A percentile compares a stretch with the other conserved stretches of the same genome.
These are phyloP conservation scores for Physaria fendleri DNA, from an alignment of 345 rosid species.

Conservation along the genomic window DNA sequence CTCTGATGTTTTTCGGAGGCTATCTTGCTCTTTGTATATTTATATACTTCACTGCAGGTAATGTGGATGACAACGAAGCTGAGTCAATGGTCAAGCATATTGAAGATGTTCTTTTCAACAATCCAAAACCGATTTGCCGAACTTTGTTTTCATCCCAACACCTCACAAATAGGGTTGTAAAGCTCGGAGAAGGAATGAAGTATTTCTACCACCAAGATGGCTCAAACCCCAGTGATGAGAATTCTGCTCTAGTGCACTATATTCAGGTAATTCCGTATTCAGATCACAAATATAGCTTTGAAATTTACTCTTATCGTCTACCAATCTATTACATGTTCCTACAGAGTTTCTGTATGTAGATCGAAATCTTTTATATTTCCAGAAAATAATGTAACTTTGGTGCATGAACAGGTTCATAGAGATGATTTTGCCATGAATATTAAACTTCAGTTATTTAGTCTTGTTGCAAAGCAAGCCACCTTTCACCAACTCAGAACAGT, in stretches of 20 bases:
- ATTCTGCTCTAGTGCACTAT: constrained; percentile 75
- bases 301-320: background rate
- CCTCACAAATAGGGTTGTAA: constrained; percentile 66
- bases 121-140: constrained; percentile 55
- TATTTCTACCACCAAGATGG: constrained; percentile 55
- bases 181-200: constrained; percentile 56
- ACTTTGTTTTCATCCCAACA: constrained; percentile 76
- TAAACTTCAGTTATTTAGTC: constrained; percentile 74
- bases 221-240: constrained; percentile 77
- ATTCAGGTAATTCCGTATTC: constrained; percentile 55
- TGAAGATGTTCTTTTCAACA: constrained; percentile 57
- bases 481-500: constrained; percentile 97
- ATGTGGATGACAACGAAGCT: constrained; percentile 62
- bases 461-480: constrained; percentile 78
- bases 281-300: background rate
- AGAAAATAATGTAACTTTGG: constrained; percentile 1
- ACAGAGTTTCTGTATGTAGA: background rate
- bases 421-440: constrained; percentile 73
- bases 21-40: constrained; percentile 3
- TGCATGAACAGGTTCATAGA: constrained; percentile 51
- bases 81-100: constrained; percentile 55
- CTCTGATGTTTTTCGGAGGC: background rate
- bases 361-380: background rate
- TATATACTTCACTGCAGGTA: constrained; percentile 42
- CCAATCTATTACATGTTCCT: background rate